Base-by-base conservation (phyloP, 2,329 filamentous ascomycete genomes). In the Ceratocystis smalleyi region DNA sequence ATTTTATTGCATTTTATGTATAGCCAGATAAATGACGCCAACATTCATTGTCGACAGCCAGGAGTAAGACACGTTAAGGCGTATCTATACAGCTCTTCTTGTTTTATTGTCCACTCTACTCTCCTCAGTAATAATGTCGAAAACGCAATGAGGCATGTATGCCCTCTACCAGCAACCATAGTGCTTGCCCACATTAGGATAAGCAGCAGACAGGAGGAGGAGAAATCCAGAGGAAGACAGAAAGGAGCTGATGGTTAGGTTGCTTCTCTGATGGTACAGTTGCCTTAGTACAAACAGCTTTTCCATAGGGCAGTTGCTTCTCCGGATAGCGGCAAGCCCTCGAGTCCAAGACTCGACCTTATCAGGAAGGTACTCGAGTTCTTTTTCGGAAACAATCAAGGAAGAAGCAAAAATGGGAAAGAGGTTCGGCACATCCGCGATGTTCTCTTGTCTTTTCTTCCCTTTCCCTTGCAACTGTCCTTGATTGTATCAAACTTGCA, bases 301-400 rank as follows among this genome's bases (percentile, higher is more conserved):
- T 12, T n/a, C n/a, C 27, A 57, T 35, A 57, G 51, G 51, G 24
- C 51, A 57, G 27, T n/a, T 57, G 51, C 27, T 15, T 51, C 51
- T 57, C 51, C 51, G 51, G 51, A 57, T 57, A 57, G 51, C 51
- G 51, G 51, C 51, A 57, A 57, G 51, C 15, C 27, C 51, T n/a
- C 51, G 51, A 57, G 51, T 12, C 51, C 24, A 57, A 30, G 51
- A 35, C 51, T 57, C 51, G 10, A 57, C 15, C 51, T 57, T 30
- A 57, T 32, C 17, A 30, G 51, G 51, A 57, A 57, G 27, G 51
- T 35, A 30, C 51, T 35, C 51, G 27, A 57, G 51, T 57, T 7
- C 35, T 40, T 32, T 57, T 17, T 57, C 51, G 27, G 51, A 57
- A 57, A 57, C 51, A 57, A 32, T 8, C 47, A 51, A 51, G 47